phyloP scores from a whole-genome alignment of 1,284 basidiomycete genomes.

The Ceratobasidium sp. region DNA sequence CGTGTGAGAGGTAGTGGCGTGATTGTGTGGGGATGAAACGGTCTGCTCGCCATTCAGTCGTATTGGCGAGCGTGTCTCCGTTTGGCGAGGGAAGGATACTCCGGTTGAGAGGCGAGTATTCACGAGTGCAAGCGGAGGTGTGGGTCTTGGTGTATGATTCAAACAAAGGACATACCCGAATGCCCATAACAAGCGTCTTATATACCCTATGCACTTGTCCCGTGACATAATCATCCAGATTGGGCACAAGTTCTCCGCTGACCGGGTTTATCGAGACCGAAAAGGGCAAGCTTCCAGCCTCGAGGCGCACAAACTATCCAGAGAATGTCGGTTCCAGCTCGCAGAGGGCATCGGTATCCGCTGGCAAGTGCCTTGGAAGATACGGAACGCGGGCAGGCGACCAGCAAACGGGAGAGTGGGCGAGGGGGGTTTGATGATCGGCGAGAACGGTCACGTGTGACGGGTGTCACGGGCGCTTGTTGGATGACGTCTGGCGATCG shows the following conservation, averaged over 20 bases:
- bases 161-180: too few species aligned
- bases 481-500: neutral
- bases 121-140: too few species aligned
- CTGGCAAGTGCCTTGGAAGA: neutral
- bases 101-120: too few species aligned
- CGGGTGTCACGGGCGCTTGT: neutral
- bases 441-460: neutral
- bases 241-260: neutral
- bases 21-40: neutral
- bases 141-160: too few species aligned
- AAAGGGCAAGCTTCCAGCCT: slow-evolving; percentile 1
- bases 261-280: neutral
- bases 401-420: neutral
- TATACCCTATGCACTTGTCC: too few species aligned
- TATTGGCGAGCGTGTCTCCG: neutral
- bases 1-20: neutral
- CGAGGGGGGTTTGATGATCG: slow-evolving; percentile 2
- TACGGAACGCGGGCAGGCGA: neutral
- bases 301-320: slow-evolving; percentile 7
- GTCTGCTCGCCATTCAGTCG: neutral
- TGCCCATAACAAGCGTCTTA: too few species aligned
- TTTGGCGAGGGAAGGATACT: neutral
- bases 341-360: neutral
- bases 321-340: neutral
- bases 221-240: neutral